Evolutionary conservation across 257 asterid species (phyloP), one percentile per base, ranked within the genome.

Genomic region (Nicotiana otophora): DNA sequence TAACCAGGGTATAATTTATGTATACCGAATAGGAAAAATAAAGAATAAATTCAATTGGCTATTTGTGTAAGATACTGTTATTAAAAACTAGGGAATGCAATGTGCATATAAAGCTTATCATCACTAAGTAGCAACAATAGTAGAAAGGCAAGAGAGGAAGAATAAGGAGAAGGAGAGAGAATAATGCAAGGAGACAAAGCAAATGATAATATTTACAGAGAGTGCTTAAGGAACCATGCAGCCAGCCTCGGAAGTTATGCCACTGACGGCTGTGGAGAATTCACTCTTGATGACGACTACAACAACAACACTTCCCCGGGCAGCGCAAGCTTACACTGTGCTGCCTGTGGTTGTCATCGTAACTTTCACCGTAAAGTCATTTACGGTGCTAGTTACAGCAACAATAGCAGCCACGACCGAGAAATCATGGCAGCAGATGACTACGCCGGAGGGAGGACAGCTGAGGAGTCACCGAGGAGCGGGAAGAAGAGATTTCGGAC

Each of bases 271-370:
- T 93, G 97, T 67, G 97, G 97, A 3, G 95, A 93, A 46, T 92
- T 92, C 88, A 83, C 89, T 0, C 82, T 70, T 0, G 90, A 87
- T 64, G 86, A 86, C 82, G 30, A 3, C 55, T n/a, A 39, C 78
- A 36, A 3, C 78, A 70, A 20, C 60, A 46, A 84, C 6, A 6
- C 84, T 17, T 34, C 67, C 28, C 83, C 6, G 81, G 63, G 65
- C 39, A 28, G 42, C 77, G 61, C 72, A 39, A 54, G 36, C 28
- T 87, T 90, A 68, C 83, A 10, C 86, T 92, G 96, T 60, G 94
- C 92, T 11, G 97, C 97, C n/a, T 92, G 97, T 82, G 93, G 94
- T 82, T 93, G 97, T 88, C 95, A 92, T 87, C 89, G 97, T 53
- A 91, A 90, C 85, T 89, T 91, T 84, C 95, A 91, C 84, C 90